These are phyloP conservation scores for Nymphaea thermarum DNA, from an alignment of 164 flowering plant genomes.

Conservation along the genomic window DNA sequence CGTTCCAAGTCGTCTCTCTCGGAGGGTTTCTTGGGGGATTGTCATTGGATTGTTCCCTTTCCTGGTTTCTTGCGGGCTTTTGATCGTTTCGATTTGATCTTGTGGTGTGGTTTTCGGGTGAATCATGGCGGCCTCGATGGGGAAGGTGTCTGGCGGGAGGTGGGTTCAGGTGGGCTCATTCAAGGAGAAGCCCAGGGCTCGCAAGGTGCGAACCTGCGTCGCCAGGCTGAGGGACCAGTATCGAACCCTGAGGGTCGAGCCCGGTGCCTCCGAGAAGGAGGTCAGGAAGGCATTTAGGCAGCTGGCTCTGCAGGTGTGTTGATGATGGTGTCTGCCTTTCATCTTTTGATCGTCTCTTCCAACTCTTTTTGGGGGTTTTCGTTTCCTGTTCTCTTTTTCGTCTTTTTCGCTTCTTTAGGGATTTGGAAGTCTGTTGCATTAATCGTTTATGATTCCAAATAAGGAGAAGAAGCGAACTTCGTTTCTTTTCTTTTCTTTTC, in stretches of 20 bases:
- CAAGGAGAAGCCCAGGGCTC: not conserved
- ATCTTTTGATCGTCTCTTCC: too few species aligned
- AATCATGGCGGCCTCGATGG: not conserved
- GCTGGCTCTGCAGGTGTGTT: constrained; percentile 62
- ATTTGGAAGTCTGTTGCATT: not conserved
- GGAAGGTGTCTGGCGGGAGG: not conserved
- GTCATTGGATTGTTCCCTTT: not conserved
- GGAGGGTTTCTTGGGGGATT: too few species aligned
- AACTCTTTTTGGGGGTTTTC: not conserved
- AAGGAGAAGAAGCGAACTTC: too few species aligned
- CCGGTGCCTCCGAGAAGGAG: constrained; percentile 79
- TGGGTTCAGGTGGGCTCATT: not conserved
- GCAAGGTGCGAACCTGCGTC: constrained; percentile 4
- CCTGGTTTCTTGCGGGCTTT: not conserved
- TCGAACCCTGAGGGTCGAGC: constrained; percentile 43
- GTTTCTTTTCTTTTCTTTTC: too few species aligned
- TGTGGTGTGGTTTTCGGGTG: not conserved
- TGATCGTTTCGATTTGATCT: not conserved
- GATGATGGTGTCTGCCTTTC: not conserved
- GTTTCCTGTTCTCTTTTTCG: not conserved
- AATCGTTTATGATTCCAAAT: not conserved
- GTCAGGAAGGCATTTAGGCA: constrained; percentile 73
- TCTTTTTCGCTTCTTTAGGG: not conserved
- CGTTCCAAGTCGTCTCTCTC: not conserved
- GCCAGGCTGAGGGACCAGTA: constrained; percentile 38